Conservation (phyloP, 1,284 basidiomycete species). For the Papiliotrema laurentii region DNA sequence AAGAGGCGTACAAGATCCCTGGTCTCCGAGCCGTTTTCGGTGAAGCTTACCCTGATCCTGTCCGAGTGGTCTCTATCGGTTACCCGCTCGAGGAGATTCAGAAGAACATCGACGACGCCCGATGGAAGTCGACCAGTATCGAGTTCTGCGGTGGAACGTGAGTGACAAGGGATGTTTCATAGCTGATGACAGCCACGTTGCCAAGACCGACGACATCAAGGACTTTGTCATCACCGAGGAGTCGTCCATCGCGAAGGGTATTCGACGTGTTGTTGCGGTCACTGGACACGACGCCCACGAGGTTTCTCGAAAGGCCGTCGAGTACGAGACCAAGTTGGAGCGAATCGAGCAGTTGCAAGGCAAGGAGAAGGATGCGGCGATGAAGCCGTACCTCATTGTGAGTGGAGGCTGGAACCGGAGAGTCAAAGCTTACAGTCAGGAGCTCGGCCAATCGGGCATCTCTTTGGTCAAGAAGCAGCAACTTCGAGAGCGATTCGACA, state of each 20-base stretch:
- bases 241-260: slow-evolving; percentile 95
- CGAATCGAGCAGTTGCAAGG: slow-evolving; percentile 63
- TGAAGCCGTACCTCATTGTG: slow-evolving; percentile 77
- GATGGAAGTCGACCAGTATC: slow-evolving; percentile 84
- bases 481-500: slow-evolving; percentile 68
- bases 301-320: slow-evolving; percentile 66
- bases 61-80: slow-evolving; percentile 88
- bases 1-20: slow-evolving; percentile 77
- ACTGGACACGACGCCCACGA: slow-evolving; percentile 90
- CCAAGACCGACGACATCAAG: slow-evolving; percentile 92
- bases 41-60: slow-evolving; percentile 95
- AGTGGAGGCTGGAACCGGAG: slow-evolving; percentile 25
- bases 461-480: slow-evolving; percentile 77
- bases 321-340: slow-evolving; percentile 62
- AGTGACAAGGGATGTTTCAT: slow-evolving; percentile 41
- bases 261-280: slow-evolving; percentile 88
- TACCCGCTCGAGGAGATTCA: slow-evolving; percentile 81
- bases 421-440: slow-evolving; percentile 51
- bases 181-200: slow-evolving; percentile 66
- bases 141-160: slow-evolving; percentile 99
- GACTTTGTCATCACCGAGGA: slow-evolving; percentile 93
- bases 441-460: slow-evolving; percentile 85
- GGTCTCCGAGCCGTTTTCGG: slow-evolving; percentile 96
- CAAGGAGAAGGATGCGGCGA: slow-evolving; percentile 74
- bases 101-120: slow-evolving; percentile 76